Base-by-base conservation (phyloP, 768 basidiomycete species). In the Lyophyllum decastes region DNA sequence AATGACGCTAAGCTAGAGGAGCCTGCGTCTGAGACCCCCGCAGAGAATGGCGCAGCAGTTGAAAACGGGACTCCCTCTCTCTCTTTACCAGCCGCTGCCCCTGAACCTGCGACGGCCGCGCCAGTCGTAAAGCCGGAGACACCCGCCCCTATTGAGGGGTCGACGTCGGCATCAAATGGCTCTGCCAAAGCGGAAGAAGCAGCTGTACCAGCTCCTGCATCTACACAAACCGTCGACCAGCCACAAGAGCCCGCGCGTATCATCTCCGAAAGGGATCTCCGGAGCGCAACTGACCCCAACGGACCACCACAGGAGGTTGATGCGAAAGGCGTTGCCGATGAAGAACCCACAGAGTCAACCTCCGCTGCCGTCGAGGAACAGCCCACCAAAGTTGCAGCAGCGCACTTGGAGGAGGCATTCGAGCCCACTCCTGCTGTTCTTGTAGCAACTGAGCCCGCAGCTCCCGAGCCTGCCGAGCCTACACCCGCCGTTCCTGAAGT, bases 401-500 rank as follows among this genome's bases (percentile, higher is more conserved):
- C n/a, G n/a, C n/a, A n/a, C n/a, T n/a, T n/a, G 35, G 27, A 26
- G 27, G 58, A 62, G n/a, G 56, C 46, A 17, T 10, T 17, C 5
- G 56, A 51, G 40, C 25, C 57, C 22, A 41, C 52, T 6, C 46
- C 55, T 40, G 43, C 52, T 14, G 11, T 54, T 41, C 22, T 52
- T 27, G 61, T 51, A 17, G 52, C 21, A n/a, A 35, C 24, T 26
- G 62, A 61, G 22, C 17, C 54, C 7, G 44, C 38, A 35, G 53
- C 19, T 48, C n/a, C 49, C 2, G 19, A 49, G 22, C 17, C 33
- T 16, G 55, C 49, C 9, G 41, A 21, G 26, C 27, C 33, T 6
- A 21, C 21, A 5, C n/a, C 40, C 17, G 2, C n/a, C n/a, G 40
- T 41, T 41, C 40, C 40, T 19, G 40, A 38, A 26, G 48, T 48